These are phyloP conservation scores for Fusarium sp. DNA, from an alignment of 2,329 filamentous ascomycete species.

Conservation along the genomic window DNA sequence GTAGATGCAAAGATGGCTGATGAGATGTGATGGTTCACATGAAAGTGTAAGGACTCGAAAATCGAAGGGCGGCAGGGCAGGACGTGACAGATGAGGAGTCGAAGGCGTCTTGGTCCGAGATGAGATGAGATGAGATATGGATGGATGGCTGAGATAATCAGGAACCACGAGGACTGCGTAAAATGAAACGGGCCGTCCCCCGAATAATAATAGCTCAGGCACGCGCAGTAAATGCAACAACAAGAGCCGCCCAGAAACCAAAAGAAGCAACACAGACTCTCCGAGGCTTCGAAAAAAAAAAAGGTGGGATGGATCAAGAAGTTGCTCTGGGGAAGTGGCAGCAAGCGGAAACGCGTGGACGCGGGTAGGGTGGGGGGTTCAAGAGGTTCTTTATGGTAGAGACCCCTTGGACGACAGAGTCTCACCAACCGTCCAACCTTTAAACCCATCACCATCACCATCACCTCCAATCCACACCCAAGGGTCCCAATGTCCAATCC, in stretches of 20 bases:
- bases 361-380: slow-evolving; percentile 40
- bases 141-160: slow-evolving; percentile 28
- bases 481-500: slow-evolving; percentile 19
- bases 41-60: not conserved
- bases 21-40: slow-evolving; percentile 8
- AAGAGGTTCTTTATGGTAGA: slow-evolving; percentile 35
- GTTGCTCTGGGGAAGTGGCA: slow-evolving; percentile 35
- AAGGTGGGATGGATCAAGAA: slow-evolving; percentile 35
- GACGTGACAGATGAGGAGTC: not conserved
- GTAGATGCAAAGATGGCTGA: slow-evolving; percentile 1
- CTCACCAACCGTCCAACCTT: slow-evolving; percentile 9
- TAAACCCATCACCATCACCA: slow-evolving; percentile 17
- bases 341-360: slow-evolving; percentile 21
- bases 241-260: slow-evolving; percentile 13
- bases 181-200: slow-evolving; percentile 23
- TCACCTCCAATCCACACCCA: slow-evolving; percentile 23
- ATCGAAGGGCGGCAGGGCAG: not conserved
- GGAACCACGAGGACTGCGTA: slow-evolving; percentile 10
- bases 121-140: not conserved
- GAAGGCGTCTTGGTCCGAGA: slow-evolving; percentile 10
- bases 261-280: slow-evolving; percentile 22
- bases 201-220: slow-evolving; percentile 23
- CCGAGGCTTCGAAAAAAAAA: slow-evolving; percentile 13
- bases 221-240: slow-evolving; percentile 25
- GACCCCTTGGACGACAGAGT: slow-evolving; percentile 14